Conservation (phyloP, 345 rosid genomes). For the Durio zibethinus region DNA sequence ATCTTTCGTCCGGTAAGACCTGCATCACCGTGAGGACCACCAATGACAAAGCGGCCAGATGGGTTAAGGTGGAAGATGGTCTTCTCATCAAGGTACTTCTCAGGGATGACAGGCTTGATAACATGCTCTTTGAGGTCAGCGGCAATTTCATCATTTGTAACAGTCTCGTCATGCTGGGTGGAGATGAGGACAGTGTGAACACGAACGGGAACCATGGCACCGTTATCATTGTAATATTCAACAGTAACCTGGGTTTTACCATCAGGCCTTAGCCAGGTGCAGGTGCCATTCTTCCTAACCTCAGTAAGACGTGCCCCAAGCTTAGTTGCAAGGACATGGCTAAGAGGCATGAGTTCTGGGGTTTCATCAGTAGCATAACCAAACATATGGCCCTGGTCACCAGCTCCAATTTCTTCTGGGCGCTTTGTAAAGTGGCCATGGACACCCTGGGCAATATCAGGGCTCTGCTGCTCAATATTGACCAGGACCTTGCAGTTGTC, state of each 20-base stretch:
- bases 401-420: slow-evolving; percentile 76
- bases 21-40: slow-evolving; percentile 78
- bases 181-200: slow-evolving; percentile 80
- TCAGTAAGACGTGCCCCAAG: slow-evolving; percentile 73
- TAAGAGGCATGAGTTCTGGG: slow-evolving; percentile 68
- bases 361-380: slow-evolving; percentile 80
- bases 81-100: slow-evolving; percentile 77
- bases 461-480: slow-evolving; percentile 81
- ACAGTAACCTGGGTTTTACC: slow-evolving; percentile 84
- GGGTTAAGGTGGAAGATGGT: slow-evolving; percentile 90
- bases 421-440: slow-evolving; percentile 75
- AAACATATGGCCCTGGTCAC: slow-evolving; percentile 82
- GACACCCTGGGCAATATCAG: slow-evolving; percentile 77
- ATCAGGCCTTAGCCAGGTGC: slow-evolving; percentile 72
- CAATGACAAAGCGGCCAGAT: slow-evolving; percentile 76
- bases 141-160: slow-evolving; percentile 73
- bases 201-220: slow-evolving; percentile 75
- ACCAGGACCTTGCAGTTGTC: slow-evolving; percentile 73
- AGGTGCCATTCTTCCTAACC: slow-evolving; percentile 74
- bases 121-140: slow-evolving; percentile 83
- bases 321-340: slow-evolving; percentile 75
- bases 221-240: slow-evolving; percentile 64
- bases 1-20: slow-evolving; percentile 76
- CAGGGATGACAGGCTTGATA: slow-evolving; percentile 68
- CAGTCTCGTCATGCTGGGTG: slow-evolving; percentile 74